These are phyloP conservation scores for Mortierella claussenii DNA, from an alignment of 192 early-diverging fungal genomes.

Conservation along the genomic window DNA sequence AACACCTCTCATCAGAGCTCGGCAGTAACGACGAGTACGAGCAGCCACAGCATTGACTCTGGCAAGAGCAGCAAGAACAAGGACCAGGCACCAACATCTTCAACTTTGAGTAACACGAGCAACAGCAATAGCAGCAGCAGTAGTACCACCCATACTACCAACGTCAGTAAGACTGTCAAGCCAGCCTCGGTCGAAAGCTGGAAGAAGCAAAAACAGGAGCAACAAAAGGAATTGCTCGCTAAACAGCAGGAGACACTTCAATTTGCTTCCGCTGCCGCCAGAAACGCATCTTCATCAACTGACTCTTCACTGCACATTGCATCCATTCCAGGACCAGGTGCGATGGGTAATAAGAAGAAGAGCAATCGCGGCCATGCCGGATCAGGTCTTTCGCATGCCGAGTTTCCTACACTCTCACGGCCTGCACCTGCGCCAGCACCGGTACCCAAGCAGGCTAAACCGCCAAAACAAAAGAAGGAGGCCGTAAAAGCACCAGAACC, in stretches of 20 bases:
- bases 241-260: slow-evolving; percentile 49
- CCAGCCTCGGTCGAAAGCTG: slow-evolving; percentile 37
- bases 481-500: slow-evolving; percentile 12
- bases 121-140: too few species aligned
- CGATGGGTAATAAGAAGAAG: slow-evolving; percentile 49
- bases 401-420: slow-evolving; percentile 41
- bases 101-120: too few species aligned
- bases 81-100: too few species aligned
- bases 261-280: slow-evolving; percentile 36
- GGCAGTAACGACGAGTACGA: too few species aligned
- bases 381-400: slow-evolving; percentile 35
- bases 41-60: too few species aligned
- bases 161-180: slow-evolving; percentile 5
- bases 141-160: too few species aligned
- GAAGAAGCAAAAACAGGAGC: slow-evolving; percentile 33
- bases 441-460: slow-evolving; percentile 37
- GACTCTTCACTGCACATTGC: slow-evolving; percentile 31
- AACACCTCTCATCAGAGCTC: too few species aligned
- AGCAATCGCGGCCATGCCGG: slow-evolving; percentile 35
- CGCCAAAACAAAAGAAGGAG: slow-evolving; percentile 28
- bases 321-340: slow-evolving; percentile 50
- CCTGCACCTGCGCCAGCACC: slow-evolving; percentile 12
- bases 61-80: too few species aligned
- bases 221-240: slow-evolving; percentile 24
- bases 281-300: slow-evolving; percentile 16